phyloP scores from a whole-genome alignment of 2,329 filamentous ascomycete species.

The Aquanectria penicillioides region DNA sequence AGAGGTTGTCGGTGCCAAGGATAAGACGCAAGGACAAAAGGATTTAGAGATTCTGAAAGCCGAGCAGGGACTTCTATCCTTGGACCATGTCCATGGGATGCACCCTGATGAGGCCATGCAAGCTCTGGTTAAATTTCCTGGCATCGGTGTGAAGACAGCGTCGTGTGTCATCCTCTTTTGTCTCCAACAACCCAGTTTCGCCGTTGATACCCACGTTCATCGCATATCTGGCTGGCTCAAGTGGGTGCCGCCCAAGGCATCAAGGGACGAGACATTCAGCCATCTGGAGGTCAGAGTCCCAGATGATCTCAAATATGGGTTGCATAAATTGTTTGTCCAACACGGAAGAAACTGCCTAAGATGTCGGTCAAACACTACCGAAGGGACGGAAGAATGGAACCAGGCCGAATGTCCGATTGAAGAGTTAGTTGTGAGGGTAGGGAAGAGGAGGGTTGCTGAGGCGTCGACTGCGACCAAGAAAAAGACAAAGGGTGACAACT shows the following conservation, averaged over 20 bases:
- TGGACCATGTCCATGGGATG: constrained; percentile 43
- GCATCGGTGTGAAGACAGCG: constrained; percentile 42
- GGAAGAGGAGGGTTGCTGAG: constrained; percentile 34
- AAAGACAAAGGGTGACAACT: too few species aligned
- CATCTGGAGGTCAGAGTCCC: constrained; percentile 41
- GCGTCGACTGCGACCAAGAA: too few species aligned
- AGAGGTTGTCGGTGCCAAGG: constrained; percentile 28
- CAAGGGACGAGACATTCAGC: constrained; percentile 40
- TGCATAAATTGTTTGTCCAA: constrained; percentile 41
- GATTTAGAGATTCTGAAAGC: constrained; percentile 41
- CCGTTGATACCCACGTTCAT: constrained; percentile 42
- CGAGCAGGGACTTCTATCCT: constrained; percentile 37
- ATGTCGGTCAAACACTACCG: constrained; percentile 41
- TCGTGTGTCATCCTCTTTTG: constrained; percentile 43
- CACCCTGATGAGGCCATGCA: constrained; percentile 41
- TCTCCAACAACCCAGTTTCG: constrained; percentile 41
- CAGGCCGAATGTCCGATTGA: constrained; percentile 36
- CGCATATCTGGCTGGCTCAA: constrained; percentile 40
- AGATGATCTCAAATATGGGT: constrained; percentile 39
- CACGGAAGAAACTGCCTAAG: constrained; percentile 39
- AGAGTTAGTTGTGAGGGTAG: constrained; percentile 35
- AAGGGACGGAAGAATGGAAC: constrained; percentile 41
- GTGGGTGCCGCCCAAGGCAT: constrained; percentile 40
- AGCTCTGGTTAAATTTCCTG: constrained; percentile 39
- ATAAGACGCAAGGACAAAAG: constrained; percentile 40